These are phyloP conservation scores for Claviceps sp. DNA, from an alignment of 2,329 filamentous ascomycete genomes.

Conservation along the genomic window DNA sequence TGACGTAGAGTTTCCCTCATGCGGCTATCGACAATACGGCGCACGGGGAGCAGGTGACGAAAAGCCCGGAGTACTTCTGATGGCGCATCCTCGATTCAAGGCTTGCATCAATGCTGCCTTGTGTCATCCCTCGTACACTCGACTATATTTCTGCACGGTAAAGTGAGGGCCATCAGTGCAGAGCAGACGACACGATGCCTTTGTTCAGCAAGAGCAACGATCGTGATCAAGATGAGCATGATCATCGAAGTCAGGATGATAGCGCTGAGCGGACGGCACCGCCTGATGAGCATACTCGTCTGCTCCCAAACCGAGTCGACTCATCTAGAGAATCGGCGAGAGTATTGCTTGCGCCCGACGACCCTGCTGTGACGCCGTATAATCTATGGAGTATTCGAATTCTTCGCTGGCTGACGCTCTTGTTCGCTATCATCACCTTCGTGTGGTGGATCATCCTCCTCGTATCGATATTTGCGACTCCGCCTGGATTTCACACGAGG, in stretches of 20 bases:
- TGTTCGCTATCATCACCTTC: slow-evolving; percentile 64
- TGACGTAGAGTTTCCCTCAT: slow-evolving; percentile 6
- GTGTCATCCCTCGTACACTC: neutral
- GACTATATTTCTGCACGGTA: neutral
- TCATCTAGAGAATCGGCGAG: slow-evolving; percentile 31
- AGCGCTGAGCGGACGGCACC: slow-evolving; percentile 13
- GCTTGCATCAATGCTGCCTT: neutral
- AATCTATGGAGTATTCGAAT: slow-evolving; percentile 86
- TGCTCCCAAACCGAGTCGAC: slow-evolving; percentile 56
- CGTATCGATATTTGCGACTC: slow-evolving; percentile 83
- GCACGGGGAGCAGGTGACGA: neutral
- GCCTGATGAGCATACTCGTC: slow-evolving; percentile 44
- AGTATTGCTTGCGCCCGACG: slow-evolving; percentile 25
- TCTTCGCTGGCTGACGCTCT: slow-evolving; percentile 61
- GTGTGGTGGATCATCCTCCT: slow-evolving; percentile 88
- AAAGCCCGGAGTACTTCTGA: neutral
- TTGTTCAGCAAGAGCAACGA: slow-evolving; percentile 19
- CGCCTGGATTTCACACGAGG: slow-evolving; percentile 70
- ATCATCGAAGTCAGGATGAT: slow-evolving; percentile 9
- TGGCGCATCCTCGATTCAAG: neutral
- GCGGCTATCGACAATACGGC: neutral
- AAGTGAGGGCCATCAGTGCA: neutral
- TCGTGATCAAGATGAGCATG: slow-evolving; percentile 9
- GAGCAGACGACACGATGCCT: slow-evolving; percentile 15
- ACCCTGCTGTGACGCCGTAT: slow-evolving; percentile 64